These are phyloP conservation scores for Pterocarpus santalinus DNA, from an alignment of 306 rosid species.

Conservation along the genomic window DNA sequence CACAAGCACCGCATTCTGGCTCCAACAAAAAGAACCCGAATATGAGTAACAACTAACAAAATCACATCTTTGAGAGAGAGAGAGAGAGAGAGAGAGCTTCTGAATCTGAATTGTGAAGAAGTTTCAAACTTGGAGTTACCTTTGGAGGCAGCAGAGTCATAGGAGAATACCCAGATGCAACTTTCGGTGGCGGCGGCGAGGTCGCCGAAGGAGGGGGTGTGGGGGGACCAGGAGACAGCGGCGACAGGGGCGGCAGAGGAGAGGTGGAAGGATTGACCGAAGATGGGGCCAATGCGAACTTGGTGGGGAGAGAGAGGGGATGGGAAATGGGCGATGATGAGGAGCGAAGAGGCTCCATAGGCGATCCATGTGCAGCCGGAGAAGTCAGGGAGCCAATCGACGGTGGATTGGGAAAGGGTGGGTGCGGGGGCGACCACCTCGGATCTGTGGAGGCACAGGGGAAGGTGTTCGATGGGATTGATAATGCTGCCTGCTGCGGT, in stretches of 20 bases:
- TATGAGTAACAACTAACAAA: conserved; percentile 71
- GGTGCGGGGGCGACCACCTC: conserved; percentile 73
- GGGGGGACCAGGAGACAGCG: conserved; percentile 82
- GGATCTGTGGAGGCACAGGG: conserved; percentile 71
- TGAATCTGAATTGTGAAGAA: conserved; percentile 31
- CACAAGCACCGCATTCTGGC: conserved; percentile 97
- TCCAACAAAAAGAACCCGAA: conserved; percentile 99
- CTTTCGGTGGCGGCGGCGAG: conserved; percentile 75
- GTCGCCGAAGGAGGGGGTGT: conserved; percentile 64
- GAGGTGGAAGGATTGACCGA: conserved; percentile 78
- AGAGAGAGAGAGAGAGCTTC: too few species aligned
- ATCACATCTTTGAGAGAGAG: too few species aligned
- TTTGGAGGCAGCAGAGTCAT: conserved; percentile 58
- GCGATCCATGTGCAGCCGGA: conserved; percentile 82
- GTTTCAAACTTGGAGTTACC: conserved; percentile 53
- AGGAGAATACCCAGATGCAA: conserved; percentile 66
- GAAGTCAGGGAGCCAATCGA: conserved; percentile 81
- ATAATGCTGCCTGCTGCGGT: too few species aligned
- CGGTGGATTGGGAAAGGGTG: conserved; percentile 62
- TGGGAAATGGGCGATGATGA: conserved; percentile 75
- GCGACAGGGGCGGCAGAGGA: conserved; percentile 48
- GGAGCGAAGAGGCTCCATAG: conserved; percentile 76
- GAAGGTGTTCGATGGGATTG: conserved; percentile 40
- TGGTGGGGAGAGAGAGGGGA: conserved; percentile 62
- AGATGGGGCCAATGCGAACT: conserved; percentile 72